These are phyloP conservation scores for Phytophthora capsici DNA, from an alignment of 352 stramenopile species.

Conservation along the genomic window DNA sequence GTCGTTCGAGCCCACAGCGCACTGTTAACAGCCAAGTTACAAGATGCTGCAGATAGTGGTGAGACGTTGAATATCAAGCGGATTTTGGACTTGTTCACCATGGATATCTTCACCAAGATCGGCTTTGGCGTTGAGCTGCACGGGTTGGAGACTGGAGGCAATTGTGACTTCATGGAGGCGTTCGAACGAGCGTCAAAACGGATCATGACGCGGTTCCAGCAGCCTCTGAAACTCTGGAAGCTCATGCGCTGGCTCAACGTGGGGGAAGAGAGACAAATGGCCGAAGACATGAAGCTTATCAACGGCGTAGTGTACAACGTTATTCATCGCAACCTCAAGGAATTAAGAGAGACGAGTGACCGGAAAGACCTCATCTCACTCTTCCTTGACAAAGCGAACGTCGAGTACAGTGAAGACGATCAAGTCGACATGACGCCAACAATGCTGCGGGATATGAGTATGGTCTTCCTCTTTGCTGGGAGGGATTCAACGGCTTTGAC, in stretches of 20 bases:
- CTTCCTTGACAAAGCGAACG: conserved; percentile 36
- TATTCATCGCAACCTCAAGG: conserved; percentile 22
- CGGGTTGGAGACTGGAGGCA: conserved; percentile 41
- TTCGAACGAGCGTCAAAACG: conserved; percentile 42
- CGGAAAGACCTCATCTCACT: conserved; percentile 53
- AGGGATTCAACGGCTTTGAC: conserved; percentile 77
- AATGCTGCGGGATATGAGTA: conserved; percentile 67
- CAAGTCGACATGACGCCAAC: conserved; percentile 26
- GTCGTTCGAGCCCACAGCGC: conserved; percentile 51
- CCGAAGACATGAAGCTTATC: conserved; percentile 34
- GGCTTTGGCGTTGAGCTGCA: conserved; percentile 70
- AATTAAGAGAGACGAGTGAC: conserved; percentile 17
- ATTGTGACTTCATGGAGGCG: conserved; percentile 40
- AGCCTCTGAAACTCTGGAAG: conserved; percentile 48
- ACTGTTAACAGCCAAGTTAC: conserved; percentile 38
- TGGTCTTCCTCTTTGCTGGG: conserved; percentile 84
- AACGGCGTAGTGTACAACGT: conserved; percentile 32
- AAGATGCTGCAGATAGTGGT: conserved; percentile 1
- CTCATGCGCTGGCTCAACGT: conserved; percentile 39
- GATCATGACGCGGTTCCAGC: conserved; percentile 48
- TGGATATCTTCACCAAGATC: conserved; percentile 77
- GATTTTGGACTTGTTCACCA: conserved; percentile 65
- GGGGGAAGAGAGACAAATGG: conserved; percentile 33
- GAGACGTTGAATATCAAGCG: conserved; percentile 53
- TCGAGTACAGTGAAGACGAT: conserved; percentile 21